phyloP scores from a whole-genome alignment of 305 asterid species.

The Fraxinus nigra region DNA sequence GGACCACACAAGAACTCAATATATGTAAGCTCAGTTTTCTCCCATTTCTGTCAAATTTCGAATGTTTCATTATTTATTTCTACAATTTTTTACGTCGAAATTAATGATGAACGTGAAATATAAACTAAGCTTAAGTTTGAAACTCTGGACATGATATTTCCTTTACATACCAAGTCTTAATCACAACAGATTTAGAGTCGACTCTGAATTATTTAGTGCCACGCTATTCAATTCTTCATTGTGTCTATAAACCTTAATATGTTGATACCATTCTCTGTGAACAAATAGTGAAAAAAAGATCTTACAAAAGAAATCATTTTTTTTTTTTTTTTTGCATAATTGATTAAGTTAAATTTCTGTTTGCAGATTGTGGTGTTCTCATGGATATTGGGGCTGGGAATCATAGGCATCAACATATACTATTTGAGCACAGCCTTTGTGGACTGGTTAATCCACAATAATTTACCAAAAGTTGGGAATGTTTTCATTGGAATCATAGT shows the following conservation, averaged over 20 bases:
- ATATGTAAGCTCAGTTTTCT: slow-evolving; percentile 31
- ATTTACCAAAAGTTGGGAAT: slow-evolving; percentile 60
- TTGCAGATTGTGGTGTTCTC: slow-evolving; percentile 72
- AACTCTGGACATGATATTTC: background rate
- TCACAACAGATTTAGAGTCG: too few species aligned
- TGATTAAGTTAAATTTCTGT: background rate
- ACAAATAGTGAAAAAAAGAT: background rate
- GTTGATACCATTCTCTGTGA: background rate
- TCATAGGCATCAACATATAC: slow-evolving; percentile 85
- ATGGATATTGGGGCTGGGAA: slow-evolving; percentile 75
- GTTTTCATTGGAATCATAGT: slow-evolving; percentile 66
- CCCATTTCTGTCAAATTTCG: slow-evolving; percentile 6
- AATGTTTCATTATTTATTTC: background rate
- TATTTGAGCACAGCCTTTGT: slow-evolving; percentile 67
- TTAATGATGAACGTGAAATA: background rate
- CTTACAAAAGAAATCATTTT: background rate
- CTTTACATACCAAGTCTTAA: too few species aligned
- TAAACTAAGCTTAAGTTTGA: background rate
- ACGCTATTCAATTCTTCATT: background rate
- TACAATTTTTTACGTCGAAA: background rate
- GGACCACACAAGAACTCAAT: slow-evolving; percentile 83
- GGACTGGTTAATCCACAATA: slow-evolving; percentile 63
- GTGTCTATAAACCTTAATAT: background rate
- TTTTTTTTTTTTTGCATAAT: background rate
- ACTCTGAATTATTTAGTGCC: too few species aligned